Percentiles rank a stretch among this genome's conserved stretches.
phyloP scores from a whole-genome alignment of 192 early-diverging fungal genomes.

The Allomyces macrogynus region DNA sequence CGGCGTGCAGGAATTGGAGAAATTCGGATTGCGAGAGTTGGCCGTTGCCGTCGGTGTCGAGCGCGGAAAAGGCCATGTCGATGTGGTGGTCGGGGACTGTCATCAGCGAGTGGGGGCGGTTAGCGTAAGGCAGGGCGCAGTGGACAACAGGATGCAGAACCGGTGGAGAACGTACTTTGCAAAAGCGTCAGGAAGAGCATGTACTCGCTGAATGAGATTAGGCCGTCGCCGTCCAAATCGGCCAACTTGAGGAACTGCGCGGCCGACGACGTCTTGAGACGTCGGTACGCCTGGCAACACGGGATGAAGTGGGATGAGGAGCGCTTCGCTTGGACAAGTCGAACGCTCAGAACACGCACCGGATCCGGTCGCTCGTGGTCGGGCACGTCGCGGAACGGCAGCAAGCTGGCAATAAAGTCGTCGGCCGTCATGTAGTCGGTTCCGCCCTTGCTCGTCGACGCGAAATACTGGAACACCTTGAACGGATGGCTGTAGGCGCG shows the following conservation, averaged over 20 bases:
- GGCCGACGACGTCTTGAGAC: slow-evolving; percentile 8
- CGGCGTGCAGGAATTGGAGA: slow-evolving; percentile 8
- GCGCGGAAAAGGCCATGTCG: slow-evolving; percentile 15
- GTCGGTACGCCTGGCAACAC: not conserved
- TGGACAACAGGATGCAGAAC: no score
- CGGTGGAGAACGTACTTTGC: slow-evolving; percentile 3
- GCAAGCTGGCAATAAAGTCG: slow-evolving; percentile 16
- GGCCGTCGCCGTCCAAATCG: slow-evolving; percentile 16
- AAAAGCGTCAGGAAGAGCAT: slow-evolving; percentile 17
- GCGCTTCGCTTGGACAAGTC: no score
- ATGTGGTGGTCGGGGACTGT: slow-evolving; percentile 11
- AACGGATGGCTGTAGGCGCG: not conserved
- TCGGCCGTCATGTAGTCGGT: slow-evolving; percentile 16
- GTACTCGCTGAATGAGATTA: slow-evolving; percentile 17
- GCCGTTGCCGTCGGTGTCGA: slow-evolving; percentile 19
- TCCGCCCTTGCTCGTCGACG: slow-evolving; percentile 14
- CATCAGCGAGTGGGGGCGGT: no score
- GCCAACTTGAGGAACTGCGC: slow-evolving; percentile 17
- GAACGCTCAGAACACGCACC: no score
- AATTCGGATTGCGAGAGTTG: slow-evolving; percentile 16
- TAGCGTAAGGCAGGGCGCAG: no score
- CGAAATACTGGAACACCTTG: slow-evolving; percentile 11
- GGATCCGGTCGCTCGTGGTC: no score
- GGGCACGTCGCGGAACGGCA: slow-evolving; percentile 9
- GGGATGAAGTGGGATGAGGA: no score